phyloP scores from a whole-genome alignment of 75 land plant species.

The Adiantum capillusveneris region DNA sequence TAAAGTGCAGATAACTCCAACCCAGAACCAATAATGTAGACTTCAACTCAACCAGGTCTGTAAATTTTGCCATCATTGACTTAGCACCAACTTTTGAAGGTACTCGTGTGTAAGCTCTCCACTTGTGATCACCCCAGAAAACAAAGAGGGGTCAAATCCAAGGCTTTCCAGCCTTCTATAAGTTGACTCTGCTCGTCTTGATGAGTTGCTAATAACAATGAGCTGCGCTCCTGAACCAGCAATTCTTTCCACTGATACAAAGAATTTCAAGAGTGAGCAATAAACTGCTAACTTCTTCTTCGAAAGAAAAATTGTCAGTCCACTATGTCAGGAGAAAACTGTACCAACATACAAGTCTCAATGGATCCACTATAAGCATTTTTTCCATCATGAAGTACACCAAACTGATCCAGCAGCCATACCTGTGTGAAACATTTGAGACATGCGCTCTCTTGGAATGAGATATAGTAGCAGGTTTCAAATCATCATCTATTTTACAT shows the following conservation, averaged over 20 bases:
- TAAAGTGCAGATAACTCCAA: too few relatives aligned
- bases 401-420: conserved; percentile 89
- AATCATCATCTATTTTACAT: too few relatives aligned
- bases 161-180: conserved; percentile 47
- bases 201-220: conserved; percentile 75
- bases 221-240: conserved; percentile 46
- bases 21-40: too few relatives aligned
- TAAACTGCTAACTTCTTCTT: neutral
- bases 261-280: neutral
- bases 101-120: conserved; percentile 80
- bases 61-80: too few relatives aligned
- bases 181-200: conserved; percentile 58
- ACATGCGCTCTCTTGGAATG: too few relatives aligned
- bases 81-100: conserved; percentile 35
- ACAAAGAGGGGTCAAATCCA: conserved; percentile 72
- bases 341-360: conserved; percentile 50
- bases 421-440: conserved; percentile 38
- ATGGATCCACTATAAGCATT: conserved; percentile 74
- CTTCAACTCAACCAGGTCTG: too few relatives aligned
- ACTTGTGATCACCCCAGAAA: conserved; percentile 74
- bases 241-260: conserved; percentile 47
- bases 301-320: neutral
- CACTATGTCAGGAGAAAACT: conserved; percentile 6
- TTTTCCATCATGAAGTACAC: conserved; percentile 88
- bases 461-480: too few relatives aligned